Base-by-base conservation (phyloP, 306 rosid species). In the Inga leiocalycina region DNA sequence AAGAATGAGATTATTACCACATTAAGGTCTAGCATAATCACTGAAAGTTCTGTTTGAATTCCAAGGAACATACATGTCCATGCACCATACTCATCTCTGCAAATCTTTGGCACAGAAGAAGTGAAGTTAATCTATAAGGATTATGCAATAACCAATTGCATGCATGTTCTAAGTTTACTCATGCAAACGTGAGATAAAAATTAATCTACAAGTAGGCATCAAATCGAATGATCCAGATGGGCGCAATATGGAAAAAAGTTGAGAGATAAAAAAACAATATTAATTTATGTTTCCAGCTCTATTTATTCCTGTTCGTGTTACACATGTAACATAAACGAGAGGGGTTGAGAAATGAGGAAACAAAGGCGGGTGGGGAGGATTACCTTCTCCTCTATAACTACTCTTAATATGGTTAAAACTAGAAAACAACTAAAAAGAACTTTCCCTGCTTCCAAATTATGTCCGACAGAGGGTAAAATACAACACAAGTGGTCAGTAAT, bases 31-130 rank as follows among this genome's bases (percentile, higher is more conserved):
- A 90, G 89, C 75, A 90, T 85, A 85, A 95, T 92, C 88, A 87
- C 90, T 13, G 99, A 93, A 84, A 93, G 81, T 86, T 95, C 99
- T 65, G 92, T 79, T 92, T 93, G 99, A 75, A 95, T 59, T 81
- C 99, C 99, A 76, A 95, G 90, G 81, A 91, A 87, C 82, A 92
- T 48, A 87, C 99, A 93, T 11, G 96, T 95, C 84, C 88, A 88
- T 20, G 88, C 81, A 83, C 90, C 93, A 81, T 95, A 95, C 91
- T 95, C 98, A 49, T 89, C 87, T 41, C 93, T 82, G 92, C 99
- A 95, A 82, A 95, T 91, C 99, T 95, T 75, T 81, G 78, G 78
- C 80, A 82, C 5, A 87, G 79, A 73, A 62, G 75, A 79, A 77
- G 69, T 39, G 10, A 77, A 79, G 81, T 80, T 46, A 79, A 83